phyloP scores from a whole-genome alignment of 768 basidiomycete species.

The Clitopilus passeckerianus region DNA sequence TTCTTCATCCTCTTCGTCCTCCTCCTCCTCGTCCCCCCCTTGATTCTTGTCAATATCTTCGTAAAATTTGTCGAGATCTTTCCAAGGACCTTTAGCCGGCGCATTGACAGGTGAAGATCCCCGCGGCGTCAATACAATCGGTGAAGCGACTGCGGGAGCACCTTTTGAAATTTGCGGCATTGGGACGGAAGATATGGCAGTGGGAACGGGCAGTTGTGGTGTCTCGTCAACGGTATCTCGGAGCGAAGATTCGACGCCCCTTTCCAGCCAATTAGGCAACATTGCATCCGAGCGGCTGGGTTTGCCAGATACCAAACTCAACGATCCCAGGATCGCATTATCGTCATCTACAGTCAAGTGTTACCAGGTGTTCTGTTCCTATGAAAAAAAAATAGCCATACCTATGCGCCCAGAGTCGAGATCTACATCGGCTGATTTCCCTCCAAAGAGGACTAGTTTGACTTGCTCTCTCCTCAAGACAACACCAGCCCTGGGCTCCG shows the following conservation, averaged over 20 bases:
- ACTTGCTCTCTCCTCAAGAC: conserved; percentile 82
- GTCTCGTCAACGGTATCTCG: conserved; percentile 64
- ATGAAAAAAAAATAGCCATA: conserved; percentile 9
- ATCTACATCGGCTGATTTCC: conserved; percentile 50
- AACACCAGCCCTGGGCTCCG: conserved; percentile 61
- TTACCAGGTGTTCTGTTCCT: neutral
- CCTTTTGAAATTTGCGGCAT: conserved; percentile 8
- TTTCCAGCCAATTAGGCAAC: conserved; percentile 85
- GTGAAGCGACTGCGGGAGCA: conserved; percentile 28
- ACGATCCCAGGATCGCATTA: conserved; percentile 54
- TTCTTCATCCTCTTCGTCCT: conserved; percentile 22
- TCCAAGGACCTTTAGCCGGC: conserved; percentile 38
- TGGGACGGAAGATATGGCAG: conserved; percentile 32
- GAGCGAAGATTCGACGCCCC: conserved; percentile 73
- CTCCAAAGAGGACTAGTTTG: conserved; percentile 70
- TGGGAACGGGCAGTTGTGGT: conserved; percentile 20
- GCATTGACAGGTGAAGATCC: conserved; percentile 36
- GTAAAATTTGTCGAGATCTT: conserved; percentile 76
- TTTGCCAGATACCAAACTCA: conserved; percentile 57
- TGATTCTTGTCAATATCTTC: conserved; percentile 36
- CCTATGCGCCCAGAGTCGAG: conserved; percentile 30
- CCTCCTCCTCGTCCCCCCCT: conserved; percentile 24
- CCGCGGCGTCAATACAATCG: conserved; percentile 55
- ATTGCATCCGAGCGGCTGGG: conserved; percentile 42
- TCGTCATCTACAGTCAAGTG: conserved; percentile 24